Base-by-base conservation (phyloP, 208 protist genomes). In the Lotmaria passim region DNA sequence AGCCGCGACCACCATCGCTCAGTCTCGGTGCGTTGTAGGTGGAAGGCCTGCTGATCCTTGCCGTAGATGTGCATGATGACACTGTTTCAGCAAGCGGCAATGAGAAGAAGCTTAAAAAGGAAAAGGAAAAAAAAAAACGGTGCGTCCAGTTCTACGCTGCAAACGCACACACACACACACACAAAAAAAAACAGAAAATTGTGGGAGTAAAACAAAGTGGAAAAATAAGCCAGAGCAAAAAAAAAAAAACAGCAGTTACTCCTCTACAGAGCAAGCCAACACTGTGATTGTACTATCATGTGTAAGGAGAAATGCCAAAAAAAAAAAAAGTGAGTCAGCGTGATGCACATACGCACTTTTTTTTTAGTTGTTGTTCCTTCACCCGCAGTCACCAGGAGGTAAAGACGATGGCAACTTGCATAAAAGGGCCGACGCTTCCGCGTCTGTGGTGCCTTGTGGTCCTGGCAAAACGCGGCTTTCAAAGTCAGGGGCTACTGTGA, bases 11-110 rank as follows among this genome's bases (percentile, higher is more conserved):
- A 84, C 81, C 81, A 93, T 57, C 69, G 86, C 71, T 96, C 88
- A 14, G 59, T 66, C 43, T 43, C 38, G 12, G 89, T 93, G 50
- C 91, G 88, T 28, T 72, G 46, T 26, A 93, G 57, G 59, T 92
- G 88, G 58, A 90, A 90, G 10, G 80, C 77, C 68, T 90, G 86
- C 71, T 96, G 91, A 43, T 94, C 87, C 47, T 84, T 93, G 58
- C 86, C 79, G 66, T 89, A 94, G 51, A 96, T 83, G 75, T 93
- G 82, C 91, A 96, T 96, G 12, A 11, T 14, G 34, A 19, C 17
- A 51, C 30, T 7, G 41, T 31, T 39, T n/a, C 21, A 28, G 48
- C 12, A 33, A 33, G 53, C 39, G 21, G 50, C 26, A 52, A 53
- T 5, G 23, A 67, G 43, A 24, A 43, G 5, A 28, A 38, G 36